Percentiles rank a stretch among this genome's conserved stretches.
phyloP scores from a whole-genome alignment of 2,329 filamentous ascomycete species.

The Trichoderma koningiopsis region DNA sequence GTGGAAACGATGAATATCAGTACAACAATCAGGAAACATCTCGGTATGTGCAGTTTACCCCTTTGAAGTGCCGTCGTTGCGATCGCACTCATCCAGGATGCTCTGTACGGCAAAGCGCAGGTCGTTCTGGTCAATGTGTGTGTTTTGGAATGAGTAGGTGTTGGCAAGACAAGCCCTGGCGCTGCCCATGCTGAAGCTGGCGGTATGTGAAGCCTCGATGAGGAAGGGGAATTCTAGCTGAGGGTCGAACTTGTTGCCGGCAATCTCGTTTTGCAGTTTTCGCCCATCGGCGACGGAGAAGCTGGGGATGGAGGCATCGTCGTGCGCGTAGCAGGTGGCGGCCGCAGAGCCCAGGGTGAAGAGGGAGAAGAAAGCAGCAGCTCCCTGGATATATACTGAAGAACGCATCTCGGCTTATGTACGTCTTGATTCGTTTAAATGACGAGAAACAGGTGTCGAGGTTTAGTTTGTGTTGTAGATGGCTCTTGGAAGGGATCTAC shows the following conservation, averaged over 20 bases:
- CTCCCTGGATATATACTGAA: background rate
- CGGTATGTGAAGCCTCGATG: background rate
- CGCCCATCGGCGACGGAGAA: conserved; percentile 5
- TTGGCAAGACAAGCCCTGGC: conserved; percentile 13
- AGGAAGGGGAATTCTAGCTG: background rate
- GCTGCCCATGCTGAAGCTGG: conserved; percentile 9
- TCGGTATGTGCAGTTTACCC: background rate
- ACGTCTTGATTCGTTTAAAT: no score
- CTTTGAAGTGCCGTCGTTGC: background rate
- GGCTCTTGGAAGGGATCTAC: conserved; percentile 3
- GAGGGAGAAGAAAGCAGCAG: conserved; percentile 9
- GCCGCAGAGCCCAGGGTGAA: conserved; percentile 2
- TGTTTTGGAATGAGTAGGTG: background rate
- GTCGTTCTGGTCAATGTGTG: background rate
- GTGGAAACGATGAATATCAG: background rate
- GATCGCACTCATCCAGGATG: conserved; percentile 11
- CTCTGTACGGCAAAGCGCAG: conserved; percentile 3
- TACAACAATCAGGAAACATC: no score
- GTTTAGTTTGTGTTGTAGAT: background rate
- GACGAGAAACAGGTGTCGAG: background rate
- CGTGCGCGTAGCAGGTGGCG: background rate
- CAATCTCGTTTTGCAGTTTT: conserved; percentile 6
- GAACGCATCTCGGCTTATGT: conserved; percentile 1
- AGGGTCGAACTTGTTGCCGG: conserved; percentile 4
- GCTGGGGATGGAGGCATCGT: background rate